Evolutionary conservation across 2,329 filamentous ascomycete species (phyloP).

Genomic region (Cercospora zeina): DNA sequence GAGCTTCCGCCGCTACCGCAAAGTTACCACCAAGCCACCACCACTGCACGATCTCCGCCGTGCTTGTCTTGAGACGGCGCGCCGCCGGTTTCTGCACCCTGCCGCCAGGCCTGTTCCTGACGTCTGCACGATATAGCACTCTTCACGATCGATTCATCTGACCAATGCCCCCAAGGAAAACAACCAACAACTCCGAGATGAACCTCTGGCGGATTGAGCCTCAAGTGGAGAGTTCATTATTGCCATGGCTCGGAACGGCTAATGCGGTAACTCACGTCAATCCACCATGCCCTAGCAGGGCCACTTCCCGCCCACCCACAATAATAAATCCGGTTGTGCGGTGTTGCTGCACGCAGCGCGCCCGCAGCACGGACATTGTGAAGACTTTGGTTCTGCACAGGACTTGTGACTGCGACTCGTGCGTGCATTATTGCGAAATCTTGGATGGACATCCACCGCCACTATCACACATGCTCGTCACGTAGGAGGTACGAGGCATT

Average conservation of each 20-base stretch:
- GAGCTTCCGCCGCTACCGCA: not conserved
- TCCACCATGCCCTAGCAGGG: not conserved
- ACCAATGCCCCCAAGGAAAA: not conserved
- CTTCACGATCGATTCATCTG: not conserved
- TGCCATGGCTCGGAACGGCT: constrained; percentile 43
- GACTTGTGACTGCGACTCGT: not conserved
- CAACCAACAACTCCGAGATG: not conserved
- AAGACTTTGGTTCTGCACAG: not conserved
- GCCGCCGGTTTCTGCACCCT: not conserved
- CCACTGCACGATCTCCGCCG: not conserved
- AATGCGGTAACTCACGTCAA: constrained; percentile 50
- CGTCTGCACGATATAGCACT: not conserved
- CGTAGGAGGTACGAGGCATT: not conserved
- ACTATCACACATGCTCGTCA: not conserved
- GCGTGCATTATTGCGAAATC: not conserved
- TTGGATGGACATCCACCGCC: not conserved
- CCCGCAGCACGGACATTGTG: not conserved
- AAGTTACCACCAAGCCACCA: not conserved
- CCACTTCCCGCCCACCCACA: not conserved
- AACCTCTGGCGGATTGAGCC: not conserved
- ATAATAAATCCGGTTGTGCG: not conserved
- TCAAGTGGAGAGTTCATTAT: too few relatives aligned
- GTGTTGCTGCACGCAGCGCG: not conserved
- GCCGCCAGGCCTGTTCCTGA: not conserved
- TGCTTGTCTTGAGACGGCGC: constrained; percentile 7